Evolutionary conservation across 805 yeast genomes (phyloP).

Genomic region (Tetrapisispora namnaoensis): DNA sequence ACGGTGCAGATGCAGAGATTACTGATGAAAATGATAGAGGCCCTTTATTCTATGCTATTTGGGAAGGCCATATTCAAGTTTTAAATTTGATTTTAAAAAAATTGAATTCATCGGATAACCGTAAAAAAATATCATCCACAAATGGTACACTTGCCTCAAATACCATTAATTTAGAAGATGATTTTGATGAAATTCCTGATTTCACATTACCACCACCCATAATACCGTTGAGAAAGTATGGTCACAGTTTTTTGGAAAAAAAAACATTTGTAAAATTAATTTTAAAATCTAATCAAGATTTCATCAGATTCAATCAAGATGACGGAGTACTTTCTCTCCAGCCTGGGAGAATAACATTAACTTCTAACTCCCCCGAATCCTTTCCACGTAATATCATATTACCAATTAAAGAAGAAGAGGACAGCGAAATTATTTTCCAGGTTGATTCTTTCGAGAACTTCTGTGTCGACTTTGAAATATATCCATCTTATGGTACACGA

Average conservation of each 20-base stretch:
- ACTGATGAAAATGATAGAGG: slow-evolving; percentile 72
- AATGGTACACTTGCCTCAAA: slow-evolving; percentile 1
- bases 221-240: slow-evolving; percentile 85
- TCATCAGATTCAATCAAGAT: slow-evolving; percentile 37
- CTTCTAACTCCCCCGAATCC: slow-evolving; percentile 65
- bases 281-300: slow-evolving; percentile 42
- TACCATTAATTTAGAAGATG: slow-evolving; percentile 15
- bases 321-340: slow-evolving; percentile 35
- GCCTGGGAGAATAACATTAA: slow-evolving; percentile 77
- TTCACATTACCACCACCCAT: slow-evolving; percentile 92
- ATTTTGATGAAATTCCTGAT: slow-evolving; percentile 70
- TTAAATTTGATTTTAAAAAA: slow-evolving; percentile 44
- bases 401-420: slow-evolving; percentile 53
- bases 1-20: slow-evolving; percentile 59
- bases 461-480: slow-evolving; percentile 76
- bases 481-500: slow-evolving; percentile 91
- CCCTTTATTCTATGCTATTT: slow-evolving; percentile 81
- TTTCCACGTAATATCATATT: slow-evolving; percentile 80
- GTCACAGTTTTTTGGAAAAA: slow-evolving; percentile 89
- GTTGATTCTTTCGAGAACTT: slow-evolving; percentile 69
- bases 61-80: slow-evolving; percentile 88
- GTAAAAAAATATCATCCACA: slow-evolving; percentile 1
- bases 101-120: background rate
- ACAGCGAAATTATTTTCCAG: slow-evolving; percentile 70
- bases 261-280: slow-evolving; percentile 74